Conservation (phyloP, 2,329 filamentous ascomycete species). For the Didymella arachidicola region DNA sequence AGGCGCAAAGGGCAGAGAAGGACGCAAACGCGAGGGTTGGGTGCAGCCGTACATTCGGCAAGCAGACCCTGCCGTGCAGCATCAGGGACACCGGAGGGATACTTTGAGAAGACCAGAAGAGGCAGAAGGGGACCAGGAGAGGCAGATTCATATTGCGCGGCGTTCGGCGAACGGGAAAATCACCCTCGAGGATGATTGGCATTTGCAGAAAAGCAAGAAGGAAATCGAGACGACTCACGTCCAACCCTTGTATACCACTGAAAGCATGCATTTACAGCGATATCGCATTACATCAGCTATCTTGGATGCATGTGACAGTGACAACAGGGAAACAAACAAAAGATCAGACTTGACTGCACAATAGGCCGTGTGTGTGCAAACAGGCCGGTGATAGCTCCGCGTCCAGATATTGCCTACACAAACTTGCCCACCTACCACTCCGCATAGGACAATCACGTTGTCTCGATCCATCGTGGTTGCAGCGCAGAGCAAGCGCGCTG, state of each 20-base stretch:
- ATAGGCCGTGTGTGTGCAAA: too few species aligned
- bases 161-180: constrained; percentile 39
- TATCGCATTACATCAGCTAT: not conserved
- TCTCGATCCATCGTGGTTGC: too few species aligned
- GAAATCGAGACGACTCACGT: constrained; percentile 4
- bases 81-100: not conserved
- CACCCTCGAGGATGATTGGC: constrained; percentile 19
- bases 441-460: too few species aligned
- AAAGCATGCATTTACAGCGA: not conserved
- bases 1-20: not conserved
- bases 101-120: not conserved
- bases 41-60: not conserved
- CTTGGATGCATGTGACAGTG: not conserved
- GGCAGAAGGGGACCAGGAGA: not conserved
- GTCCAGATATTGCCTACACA: too few species aligned
- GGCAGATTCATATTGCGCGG: constrained; percentile 38
- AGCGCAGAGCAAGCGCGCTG: too few species aligned
- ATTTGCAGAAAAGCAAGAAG: constrained; percentile 23
- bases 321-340: too few species aligned
- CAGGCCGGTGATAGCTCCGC: too few species aligned
- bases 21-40: not conserved
- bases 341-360: too few species aligned
- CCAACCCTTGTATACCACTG: not conserved
- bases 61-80: not conserved
- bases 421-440: too few species aligned